Conservation (phyloP, 2,329 filamentous ascomycete genomes). For the Dactylonectria macrodidyma region DNA sequence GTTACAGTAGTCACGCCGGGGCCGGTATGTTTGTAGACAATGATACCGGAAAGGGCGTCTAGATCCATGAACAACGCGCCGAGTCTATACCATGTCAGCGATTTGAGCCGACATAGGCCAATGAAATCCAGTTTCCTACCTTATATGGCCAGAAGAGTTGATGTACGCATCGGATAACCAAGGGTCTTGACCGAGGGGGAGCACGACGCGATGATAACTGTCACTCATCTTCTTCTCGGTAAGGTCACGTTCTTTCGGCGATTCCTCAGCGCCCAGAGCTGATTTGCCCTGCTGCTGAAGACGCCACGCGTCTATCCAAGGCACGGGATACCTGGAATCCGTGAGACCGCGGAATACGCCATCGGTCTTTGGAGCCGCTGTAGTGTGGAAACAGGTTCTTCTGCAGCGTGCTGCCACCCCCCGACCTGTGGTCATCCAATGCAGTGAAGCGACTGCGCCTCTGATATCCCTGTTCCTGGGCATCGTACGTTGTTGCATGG, state of each 20-base stretch:
- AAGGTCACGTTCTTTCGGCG: slow-evolving; percentile 43
- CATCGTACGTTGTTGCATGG: slow-evolving; percentile 25
- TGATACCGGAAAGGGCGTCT: slow-evolving; percentile 82
- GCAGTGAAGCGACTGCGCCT: slow-evolving; percentile 23
- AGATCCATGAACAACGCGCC: slow-evolving; percentile 86
- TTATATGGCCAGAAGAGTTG: slow-evolving; percentile 82
- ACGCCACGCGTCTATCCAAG: slow-evolving; percentile 49
- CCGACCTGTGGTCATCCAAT: not conserved
- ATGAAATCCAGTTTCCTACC: slow-evolving; percentile 46
- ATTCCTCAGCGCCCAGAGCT: slow-evolving; percentile 25
- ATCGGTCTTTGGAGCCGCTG: slow-evolving; percentile 40
- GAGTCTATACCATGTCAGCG: slow-evolving; percentile 54
- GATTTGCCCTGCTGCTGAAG: slow-evolving; percentile 40
- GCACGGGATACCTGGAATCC: slow-evolving; percentile 45
- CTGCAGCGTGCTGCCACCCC: not conserved
- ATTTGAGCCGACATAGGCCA: too few species aligned
- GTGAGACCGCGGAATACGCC: slow-evolving; percentile 49
- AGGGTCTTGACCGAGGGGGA: slow-evolving; percentile 80
- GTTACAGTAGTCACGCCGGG: slow-evolving; percentile 67
- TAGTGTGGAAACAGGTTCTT: slow-evolving; percentile 35
- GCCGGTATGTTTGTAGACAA: slow-evolving; percentile 79
- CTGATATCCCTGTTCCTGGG: slow-evolving; percentile 20
- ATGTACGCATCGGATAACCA: slow-evolving; percentile 85
- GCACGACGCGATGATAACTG: slow-evolving; percentile 52
- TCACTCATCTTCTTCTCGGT: slow-evolving; percentile 50